Evolutionary conservation across 306 rosid genomes (phyloP).

Genomic region (Quercus rubra): DNA sequence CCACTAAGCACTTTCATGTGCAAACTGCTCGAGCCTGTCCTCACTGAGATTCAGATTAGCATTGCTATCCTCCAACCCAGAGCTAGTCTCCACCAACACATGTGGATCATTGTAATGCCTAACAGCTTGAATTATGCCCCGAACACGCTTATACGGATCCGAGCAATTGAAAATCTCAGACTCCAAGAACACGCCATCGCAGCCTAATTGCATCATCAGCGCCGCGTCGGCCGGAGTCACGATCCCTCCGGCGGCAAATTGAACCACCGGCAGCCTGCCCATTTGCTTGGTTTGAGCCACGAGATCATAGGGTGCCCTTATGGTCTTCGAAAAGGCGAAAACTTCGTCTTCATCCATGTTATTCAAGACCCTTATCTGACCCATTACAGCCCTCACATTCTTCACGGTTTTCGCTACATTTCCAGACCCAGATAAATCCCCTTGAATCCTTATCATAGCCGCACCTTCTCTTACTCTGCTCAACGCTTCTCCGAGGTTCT

Average conservation of each 20-base stretch:
- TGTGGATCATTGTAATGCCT: constrained; percentile 58
- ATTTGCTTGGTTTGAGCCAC: constrained; percentile 59
- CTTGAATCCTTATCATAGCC: constrained; percentile 58
- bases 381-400: constrained; percentile 60
- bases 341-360: constrained; percentile 85
- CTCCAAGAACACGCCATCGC: constrained; percentile 71
- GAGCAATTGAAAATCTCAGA: constrained; percentile 44
- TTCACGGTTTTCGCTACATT: constrained; percentile 35
- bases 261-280: constrained; percentile 63
- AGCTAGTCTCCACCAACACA: constrained; percentile 52
- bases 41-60: constrained; percentile 40
- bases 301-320: constrained; percentile 72
- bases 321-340: constrained; percentile 51
- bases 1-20: constrained; percentile 18
- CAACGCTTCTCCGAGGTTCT: constrained; percentile 60
- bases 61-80: constrained; percentile 36
- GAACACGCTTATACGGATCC: constrained; percentile 55
- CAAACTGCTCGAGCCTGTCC: constrained; percentile 44
- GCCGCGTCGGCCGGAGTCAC: constrained; percentile 87
- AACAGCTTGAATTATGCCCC: constrained; percentile 57
- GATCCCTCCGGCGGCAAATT: constrained; percentile 74
- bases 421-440: constrained; percentile 48
- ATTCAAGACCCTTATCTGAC: constrained; percentile 44
- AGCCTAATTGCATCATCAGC: constrained; percentile 82
- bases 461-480: constrained; percentile 74